Conservation (phyloP, 2,329 filamentous ascomycete species). For the Apiospora hydei region DNA sequence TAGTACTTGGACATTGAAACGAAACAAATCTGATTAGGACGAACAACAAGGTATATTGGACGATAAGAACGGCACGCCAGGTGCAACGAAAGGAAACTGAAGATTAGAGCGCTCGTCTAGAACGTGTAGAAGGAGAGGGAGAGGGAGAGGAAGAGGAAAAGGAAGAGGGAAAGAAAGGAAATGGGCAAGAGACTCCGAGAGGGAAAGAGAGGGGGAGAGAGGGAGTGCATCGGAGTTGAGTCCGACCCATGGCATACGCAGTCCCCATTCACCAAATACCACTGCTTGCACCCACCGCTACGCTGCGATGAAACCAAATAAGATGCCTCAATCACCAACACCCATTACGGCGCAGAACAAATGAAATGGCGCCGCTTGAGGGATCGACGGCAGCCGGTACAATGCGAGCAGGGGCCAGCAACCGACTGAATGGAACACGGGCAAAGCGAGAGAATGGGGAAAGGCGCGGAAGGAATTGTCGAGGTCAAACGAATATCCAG, state of each 20-base stretch:
- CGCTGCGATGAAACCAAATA: slow-evolving; percentile 11
- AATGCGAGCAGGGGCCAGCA: slow-evolving; percentile 3
- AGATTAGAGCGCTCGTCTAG: slow-evolving; percentile 7
- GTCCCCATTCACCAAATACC: slow-evolving; percentile 2
- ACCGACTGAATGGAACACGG: slow-evolving; percentile 18
- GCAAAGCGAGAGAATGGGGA: not conserved
- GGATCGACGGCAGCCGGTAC: not conserved
- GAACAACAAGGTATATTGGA: slow-evolving; percentile 20
- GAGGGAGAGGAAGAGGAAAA: not conserved
- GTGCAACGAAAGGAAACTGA: slow-evolving; percentile 34
- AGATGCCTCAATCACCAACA: not conserved
- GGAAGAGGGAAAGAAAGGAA: not conserved
- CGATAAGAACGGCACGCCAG: slow-evolving; percentile 36
- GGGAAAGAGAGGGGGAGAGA: not conserved
- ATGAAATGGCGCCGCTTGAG: not conserved
- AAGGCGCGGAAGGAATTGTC: slow-evolving; percentile 20
- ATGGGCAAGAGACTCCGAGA: not conserved
- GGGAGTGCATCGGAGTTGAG: not conserved
- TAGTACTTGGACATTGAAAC: slow-evolving; percentile 45
- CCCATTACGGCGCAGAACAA: not conserved
- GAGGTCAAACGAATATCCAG: slow-evolving; percentile 16
- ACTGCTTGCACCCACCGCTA: not conserved
- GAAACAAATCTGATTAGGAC: slow-evolving; percentile 25
- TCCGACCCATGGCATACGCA: not conserved
- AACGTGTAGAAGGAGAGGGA: not conserved